Percentiles rank a stretch among this genome's conserved stretches.
Conservation (phyloP, 352 stramenopile species). For the Phytophthora pini region DNA sequence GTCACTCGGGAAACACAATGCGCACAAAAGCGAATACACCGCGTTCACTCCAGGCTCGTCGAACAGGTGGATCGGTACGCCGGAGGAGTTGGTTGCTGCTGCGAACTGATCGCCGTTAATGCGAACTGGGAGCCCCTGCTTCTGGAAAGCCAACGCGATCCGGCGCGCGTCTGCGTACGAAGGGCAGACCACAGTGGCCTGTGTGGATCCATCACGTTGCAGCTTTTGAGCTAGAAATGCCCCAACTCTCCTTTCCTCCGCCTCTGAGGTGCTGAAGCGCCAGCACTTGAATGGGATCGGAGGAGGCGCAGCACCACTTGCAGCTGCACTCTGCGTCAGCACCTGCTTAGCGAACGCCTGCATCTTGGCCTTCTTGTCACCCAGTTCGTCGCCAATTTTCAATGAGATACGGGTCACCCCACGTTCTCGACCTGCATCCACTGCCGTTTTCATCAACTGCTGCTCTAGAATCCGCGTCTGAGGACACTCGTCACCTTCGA, state of each 20-base stretch:
- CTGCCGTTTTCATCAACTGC: slow-evolving; percentile 29
- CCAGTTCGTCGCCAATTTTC: neutral
- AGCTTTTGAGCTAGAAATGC: slow-evolving; percentile 25
- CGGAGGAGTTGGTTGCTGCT: slow-evolving; percentile 15
- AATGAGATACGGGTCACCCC: slow-evolving; percentile 15
- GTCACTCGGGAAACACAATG: slow-evolving; percentile 69
- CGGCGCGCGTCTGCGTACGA: slow-evolving; percentile 47
- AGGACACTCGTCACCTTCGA: slow-evolving; percentile 37
- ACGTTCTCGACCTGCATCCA: slow-evolving; percentile 1
- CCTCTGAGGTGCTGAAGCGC: slow-evolving; percentile 25
- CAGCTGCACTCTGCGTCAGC: slow-evolving; percentile 10
- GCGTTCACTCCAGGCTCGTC: slow-evolving; percentile 69
- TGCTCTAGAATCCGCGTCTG: slow-evolving; percentile 45
- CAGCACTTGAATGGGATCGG: slow-evolving; percentile 34
- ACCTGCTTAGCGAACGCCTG: slow-evolving; percentile 33
- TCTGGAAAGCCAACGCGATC: slow-evolving; percentile 41
- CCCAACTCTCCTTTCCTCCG: slow-evolving; percentile 31
- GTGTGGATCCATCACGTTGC: slow-evolving; percentile 5
- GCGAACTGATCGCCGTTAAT: slow-evolving; percentile 8
- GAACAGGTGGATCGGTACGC: slow-evolving; percentile 44
- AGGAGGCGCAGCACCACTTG: neutral
- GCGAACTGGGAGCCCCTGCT: slow-evolving; percentile 42
- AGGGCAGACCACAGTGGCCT: slow-evolving; percentile 44
- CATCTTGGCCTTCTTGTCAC: slow-evolving; percentile 24
- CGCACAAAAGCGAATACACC: slow-evolving; percentile 73